phyloP scores from a whole-genome alignment of 352 stramenopile genomes.

The Globisporangium heterothallicum region DNA sequence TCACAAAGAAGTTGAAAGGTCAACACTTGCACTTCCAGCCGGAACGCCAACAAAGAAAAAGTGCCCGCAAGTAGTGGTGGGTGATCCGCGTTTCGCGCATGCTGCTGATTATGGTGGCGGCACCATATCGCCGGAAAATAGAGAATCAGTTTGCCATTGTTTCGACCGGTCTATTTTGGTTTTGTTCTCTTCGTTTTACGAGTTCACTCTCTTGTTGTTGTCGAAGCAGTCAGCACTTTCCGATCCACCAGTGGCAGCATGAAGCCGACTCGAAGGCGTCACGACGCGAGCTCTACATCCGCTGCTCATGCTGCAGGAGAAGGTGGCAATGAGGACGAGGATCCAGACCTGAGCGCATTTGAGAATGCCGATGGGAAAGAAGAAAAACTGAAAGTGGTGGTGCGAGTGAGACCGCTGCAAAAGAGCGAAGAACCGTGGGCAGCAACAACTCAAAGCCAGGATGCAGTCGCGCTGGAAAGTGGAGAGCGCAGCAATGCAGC shows the following conservation, averaged over 20 bases:
- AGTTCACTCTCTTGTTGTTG: too few relatives aligned
- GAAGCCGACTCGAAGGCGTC: conserved; percentile 4
- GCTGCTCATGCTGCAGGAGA: neutral
- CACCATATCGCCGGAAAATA: too few relatives aligned
- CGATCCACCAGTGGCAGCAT: too few relatives aligned
- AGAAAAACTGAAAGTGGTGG: conserved; percentile 61
- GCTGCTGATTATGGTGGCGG: too few relatives aligned
- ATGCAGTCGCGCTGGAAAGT: neutral
- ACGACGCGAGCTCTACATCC: neutral
- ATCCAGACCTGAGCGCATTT: neutral
- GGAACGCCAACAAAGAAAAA: conserved; percentile 6
- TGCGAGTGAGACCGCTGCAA: conserved; percentile 49
- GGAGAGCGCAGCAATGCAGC: neutral
- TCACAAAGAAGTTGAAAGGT: conserved; percentile 34
- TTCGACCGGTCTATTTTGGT: too few relatives aligned
- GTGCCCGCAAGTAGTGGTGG: too few relatives aligned
- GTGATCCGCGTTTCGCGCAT: too few relatives aligned
- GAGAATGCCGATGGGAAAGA: conserved; percentile 12
- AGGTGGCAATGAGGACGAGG: neutral
- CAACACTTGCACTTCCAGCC: conserved; percentile 29
- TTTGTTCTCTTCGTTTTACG: too few relatives aligned
- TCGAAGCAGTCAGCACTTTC: neutral
- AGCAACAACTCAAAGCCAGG: neutral
- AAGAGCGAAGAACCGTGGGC: conserved; percentile 41
- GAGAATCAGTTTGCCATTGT: too few relatives aligned